phyloP scores from a whole-genome alignment of 1,284 basidiomycete genomes.

The Tilletia indica region DNA sequence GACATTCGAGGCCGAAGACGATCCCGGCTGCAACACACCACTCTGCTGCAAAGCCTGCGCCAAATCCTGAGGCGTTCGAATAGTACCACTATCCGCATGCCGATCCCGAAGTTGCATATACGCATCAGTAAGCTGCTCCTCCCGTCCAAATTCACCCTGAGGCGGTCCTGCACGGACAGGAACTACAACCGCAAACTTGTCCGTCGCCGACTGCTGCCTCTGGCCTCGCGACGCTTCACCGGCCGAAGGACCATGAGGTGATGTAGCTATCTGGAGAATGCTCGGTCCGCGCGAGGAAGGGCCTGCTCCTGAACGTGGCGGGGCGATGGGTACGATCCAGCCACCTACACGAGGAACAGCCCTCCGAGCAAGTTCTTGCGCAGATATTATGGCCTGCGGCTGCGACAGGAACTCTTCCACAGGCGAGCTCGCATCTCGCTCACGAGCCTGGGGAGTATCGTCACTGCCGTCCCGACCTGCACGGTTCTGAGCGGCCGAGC shows the following conservation, averaged over 20 bases:
- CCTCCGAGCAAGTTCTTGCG: background rate
- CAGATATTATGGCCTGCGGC: slow-evolving; percentile 10
- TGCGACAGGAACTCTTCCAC: slow-evolving; percentile 6
- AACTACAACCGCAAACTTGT: slow-evolving; percentile 9
- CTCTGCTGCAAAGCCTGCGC: background rate
- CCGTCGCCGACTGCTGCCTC: background rate
- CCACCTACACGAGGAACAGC: slow-evolving; percentile 10
- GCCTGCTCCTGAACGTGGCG: background rate
- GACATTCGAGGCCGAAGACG: too few relatives aligned
- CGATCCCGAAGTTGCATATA: background rate
- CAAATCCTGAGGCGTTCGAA: background rate
- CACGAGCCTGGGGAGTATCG: too few relatives aligned
- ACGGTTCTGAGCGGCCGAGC: background rate
- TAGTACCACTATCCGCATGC: background rate
- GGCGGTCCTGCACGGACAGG: background rate
- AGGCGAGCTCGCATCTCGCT: slow-evolving; percentile 12
- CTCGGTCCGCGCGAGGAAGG: background rate
- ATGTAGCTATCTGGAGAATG: background rate
- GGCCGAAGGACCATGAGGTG: background rate
- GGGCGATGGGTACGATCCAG: background rate
- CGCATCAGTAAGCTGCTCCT: slow-evolving; percentile 4
- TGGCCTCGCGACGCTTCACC: background rate
- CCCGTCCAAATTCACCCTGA: slow-evolving; percentile 9
- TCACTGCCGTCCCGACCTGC: background rate
- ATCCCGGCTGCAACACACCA: background rate